phyloP scores from a whole-genome alignment of 345 rosid species.

The Boechera retrofracta region DNA sequence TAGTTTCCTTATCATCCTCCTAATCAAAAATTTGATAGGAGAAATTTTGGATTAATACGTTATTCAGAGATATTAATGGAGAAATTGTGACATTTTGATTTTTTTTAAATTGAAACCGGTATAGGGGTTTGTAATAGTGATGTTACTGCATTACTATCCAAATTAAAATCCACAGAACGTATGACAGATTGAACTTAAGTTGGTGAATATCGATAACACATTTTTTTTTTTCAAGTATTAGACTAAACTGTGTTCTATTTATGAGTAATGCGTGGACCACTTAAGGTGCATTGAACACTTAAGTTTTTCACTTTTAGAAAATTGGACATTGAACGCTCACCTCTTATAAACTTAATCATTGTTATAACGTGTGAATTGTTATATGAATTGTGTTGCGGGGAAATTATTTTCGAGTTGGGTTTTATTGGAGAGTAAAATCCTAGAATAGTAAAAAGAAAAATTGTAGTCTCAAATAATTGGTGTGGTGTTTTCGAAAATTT shows the following conservation, averaged over 20 bases:
- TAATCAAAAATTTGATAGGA: not conserved
- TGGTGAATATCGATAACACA: not conserved
- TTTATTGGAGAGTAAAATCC: not conserved
- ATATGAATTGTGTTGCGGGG: not conserved
- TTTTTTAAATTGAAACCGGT: too few species aligned
- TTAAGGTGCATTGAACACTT: not conserved
- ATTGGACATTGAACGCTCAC: not conserved
- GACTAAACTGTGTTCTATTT: not conserved
- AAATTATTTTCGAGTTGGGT: not conserved
- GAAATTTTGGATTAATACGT: not conserved
- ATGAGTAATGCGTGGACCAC: slow-evolving; percentile 3
- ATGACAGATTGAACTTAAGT: too few species aligned
- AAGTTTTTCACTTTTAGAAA: not conserved
- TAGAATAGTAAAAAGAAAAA: too few species aligned
- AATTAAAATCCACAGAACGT: too few species aligned
- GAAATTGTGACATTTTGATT: not conserved
- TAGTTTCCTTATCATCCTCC: not conserved
- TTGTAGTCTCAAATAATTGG: not conserved
- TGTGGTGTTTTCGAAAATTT: not conserved
- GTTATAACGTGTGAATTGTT: not conserved
- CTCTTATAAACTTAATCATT: not conserved
- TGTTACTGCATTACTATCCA: too few species aligned
- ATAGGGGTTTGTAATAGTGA: too few species aligned
- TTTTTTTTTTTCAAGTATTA: not conserved
- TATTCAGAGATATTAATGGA: not conserved